These are phyloP conservation scores for Bruguiera sexangula DNA, from an alignment of 345 rosid species.

Conservation along the genomic window DNA sequence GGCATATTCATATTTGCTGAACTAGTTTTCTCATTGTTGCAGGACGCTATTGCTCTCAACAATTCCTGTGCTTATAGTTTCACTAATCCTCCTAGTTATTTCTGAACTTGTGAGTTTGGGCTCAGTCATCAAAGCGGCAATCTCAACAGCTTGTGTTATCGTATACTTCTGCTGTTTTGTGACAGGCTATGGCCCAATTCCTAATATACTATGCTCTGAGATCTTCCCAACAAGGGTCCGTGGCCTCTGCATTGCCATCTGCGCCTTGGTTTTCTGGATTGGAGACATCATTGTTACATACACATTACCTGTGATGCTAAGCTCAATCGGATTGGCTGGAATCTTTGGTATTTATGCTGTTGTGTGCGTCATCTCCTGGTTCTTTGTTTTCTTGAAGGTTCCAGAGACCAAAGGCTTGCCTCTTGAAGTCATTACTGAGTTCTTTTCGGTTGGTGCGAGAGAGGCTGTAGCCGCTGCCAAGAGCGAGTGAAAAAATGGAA, in stretches of 20 bases:
- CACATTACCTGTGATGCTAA: constrained; percentile 80
- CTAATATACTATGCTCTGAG: constrained; percentile 94
- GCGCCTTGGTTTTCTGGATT: constrained; percentile 84
- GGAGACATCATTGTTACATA: constrained; percentile 85
- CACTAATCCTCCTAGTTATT: constrained; percentile 64
- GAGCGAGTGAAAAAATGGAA: constrained; percentile 26
- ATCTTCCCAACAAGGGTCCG: constrained; percentile 98
- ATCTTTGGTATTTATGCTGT: constrained; percentile 70
- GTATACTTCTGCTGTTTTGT: constrained; percentile 91
- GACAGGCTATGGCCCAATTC: constrained; percentile 82
- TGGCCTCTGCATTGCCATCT: constrained; percentile 93
- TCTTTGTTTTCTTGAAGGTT: constrained; percentile 84
- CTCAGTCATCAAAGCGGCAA: constrained; percentile 51
- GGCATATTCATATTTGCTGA: neutral
- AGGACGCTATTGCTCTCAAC: constrained; percentile 79
- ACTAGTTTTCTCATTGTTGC: constrained; percentile 25
- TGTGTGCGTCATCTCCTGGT: constrained; percentile 72
- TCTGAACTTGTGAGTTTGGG: constrained; percentile 50
- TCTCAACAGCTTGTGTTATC: constrained; percentile 76
- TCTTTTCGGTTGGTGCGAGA: constrained; percentile 86
- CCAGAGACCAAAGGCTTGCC: constrained; percentile 99
- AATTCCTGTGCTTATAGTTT: constrained; percentile 68
- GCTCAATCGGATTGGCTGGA: constrained; percentile 73
- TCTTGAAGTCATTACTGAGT: constrained; percentile 92
- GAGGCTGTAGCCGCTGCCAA: constrained; percentile 41